phyloP scores from a whole-genome alignment of 73 alveolate genomes.

The Symbiodinium natans region DNA sequence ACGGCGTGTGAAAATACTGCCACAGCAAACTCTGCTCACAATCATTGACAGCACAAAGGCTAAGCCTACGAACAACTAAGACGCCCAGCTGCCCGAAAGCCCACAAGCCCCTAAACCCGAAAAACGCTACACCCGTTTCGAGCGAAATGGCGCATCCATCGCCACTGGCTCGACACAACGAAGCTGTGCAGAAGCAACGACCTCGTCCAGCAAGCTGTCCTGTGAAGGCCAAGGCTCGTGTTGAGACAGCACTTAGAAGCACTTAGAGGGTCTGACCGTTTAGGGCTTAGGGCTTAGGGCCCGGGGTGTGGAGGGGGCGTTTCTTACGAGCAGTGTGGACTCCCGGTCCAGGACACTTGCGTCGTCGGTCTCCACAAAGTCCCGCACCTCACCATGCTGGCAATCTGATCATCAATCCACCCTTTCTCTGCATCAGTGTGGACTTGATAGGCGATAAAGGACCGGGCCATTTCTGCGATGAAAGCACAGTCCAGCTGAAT shows the following conservation, averaged over 20 bases:
- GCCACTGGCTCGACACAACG: slow-evolving; percentile 89
- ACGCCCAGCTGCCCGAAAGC: too few relatives aligned
- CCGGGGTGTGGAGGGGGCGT: too few relatives aligned
- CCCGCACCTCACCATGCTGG: neutral
- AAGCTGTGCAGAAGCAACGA: slow-evolving; percentile 60
- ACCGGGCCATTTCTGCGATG: slow-evolving; percentile 50
- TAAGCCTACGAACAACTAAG: too few relatives aligned
- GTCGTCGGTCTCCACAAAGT: slow-evolving; percentile 70
- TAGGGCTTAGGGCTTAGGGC: neutral
- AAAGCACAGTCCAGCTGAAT: slow-evolving; percentile 92
- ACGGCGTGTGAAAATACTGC: too few relatives aligned
- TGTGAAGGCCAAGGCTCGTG: neutral
- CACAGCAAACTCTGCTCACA: too few relatives aligned
- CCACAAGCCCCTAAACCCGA: too few relatives aligned
- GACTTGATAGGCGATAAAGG: neutral
- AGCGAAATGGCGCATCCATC: slow-evolving; percentile 48
- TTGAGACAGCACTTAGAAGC: neutral
- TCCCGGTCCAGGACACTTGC: slow-evolving; percentile 77
- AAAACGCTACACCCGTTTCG: too few relatives aligned
- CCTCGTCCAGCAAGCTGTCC: slow-evolving; percentile 92
- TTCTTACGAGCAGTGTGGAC: neutral
- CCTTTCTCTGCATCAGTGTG: too few relatives aligned
- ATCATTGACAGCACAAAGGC: too few relatives aligned
- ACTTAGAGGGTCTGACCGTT: too few relatives aligned
- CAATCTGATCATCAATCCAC: neutral